phyloP scores from a whole-genome alignment of 805 yeast species.

The Metschnikowia dekortorum region DNA sequence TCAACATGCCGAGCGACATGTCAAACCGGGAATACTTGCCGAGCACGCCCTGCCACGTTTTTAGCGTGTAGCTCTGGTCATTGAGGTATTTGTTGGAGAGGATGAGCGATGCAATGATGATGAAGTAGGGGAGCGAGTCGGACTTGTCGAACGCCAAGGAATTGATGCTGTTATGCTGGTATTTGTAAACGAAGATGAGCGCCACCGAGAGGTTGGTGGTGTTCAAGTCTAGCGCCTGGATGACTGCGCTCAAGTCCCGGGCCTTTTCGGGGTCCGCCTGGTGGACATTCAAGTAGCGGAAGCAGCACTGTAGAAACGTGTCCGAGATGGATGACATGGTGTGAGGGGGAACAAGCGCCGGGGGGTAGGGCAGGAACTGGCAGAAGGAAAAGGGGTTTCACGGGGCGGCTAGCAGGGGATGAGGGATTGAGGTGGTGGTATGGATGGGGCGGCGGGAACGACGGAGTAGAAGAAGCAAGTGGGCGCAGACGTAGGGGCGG shows the following conservation, averaged over 20 bases:
- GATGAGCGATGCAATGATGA: conserved; percentile 15
- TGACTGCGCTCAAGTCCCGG: conserved; percentile 12
- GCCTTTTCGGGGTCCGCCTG: conserved; percentile 3
- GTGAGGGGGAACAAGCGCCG: neutral
- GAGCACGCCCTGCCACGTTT: conserved; percentile 41
- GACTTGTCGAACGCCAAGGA: conserved; percentile 8
- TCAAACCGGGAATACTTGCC: conserved; percentile 9
- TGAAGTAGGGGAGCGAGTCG: conserved; percentile 14
- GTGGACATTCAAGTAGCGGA: conserved; percentile 5
- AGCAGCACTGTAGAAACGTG: conserved; percentile 13
- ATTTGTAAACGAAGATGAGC: conserved; percentile 12
- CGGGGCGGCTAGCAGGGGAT: too few relatives aligned
- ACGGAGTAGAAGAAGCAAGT: too few relatives aligned
- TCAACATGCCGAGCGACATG: conserved; percentile 12
- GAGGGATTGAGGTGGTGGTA: too few relatives aligned
- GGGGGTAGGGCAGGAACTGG: too few relatives aligned
- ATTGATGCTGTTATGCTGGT: conserved; percentile 12
- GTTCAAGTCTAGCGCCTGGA: conserved; percentile 15
- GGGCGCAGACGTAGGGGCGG: neutral
- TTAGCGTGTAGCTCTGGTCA: conserved; percentile 48
- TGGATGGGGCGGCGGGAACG: too few relatives aligned
- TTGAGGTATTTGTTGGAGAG: conserved; percentile 39
- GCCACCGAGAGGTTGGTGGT: conserved; percentile 16
- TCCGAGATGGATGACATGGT: conserved; percentile 8
- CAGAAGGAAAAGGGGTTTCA: too few relatives aligned